Evolutionary conservation across 768 basidiomycete genomes (phyloP), one percentile per base, ranked within the genome.

Genomic region (Boletellus ananiceps): DNA sequence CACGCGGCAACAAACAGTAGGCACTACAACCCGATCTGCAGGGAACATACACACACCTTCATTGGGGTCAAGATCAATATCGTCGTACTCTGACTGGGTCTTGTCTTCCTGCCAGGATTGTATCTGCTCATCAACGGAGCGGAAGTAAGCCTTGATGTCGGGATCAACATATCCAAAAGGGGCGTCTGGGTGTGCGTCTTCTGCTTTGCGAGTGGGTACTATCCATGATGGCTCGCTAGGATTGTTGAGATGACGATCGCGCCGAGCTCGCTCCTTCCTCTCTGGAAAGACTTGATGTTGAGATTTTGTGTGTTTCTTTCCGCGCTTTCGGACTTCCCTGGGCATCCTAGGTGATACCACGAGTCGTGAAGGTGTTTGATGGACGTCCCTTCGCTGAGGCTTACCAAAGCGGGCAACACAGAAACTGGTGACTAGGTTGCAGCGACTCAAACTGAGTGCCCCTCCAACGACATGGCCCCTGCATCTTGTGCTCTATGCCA

Each of bases 81-180:
- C 64, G 33, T 71, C 73, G 37, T 78, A 71, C 19, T 70, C 76
- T n/a, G 72, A 65, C 2, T 71, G 69, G 16, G 45, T 50, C n/a
- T 70, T 71, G 2, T 69, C 70, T 5, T 62, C 70, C 60, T 91
- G 88, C 90, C 93, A 97, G 56, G 87, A 83, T 41, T 82, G 83
- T 35, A 96, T 83, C 63, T 93, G 90, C 29, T 84, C 74, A 54
- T 96, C 91, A 11, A 95, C 91, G 1, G 83, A 90, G 39, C 86
- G 73, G 59, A 96, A 95, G 69, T 97, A 97, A 2, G 92, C 89
- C 66, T 95, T 95, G 27, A 95, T 74, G 61, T 95, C 93, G 16
- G 80, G 78, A 56, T 95, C 93, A 8, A 95, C 82, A 52, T 83
- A 86, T 49, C 93, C 94, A 64, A 93, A 96, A 2, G 93, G 93